Percentiles rank a stretch among this genome's conserved stretches.
Evolutionary conservation across 805 yeast genomes (phyloP).

Genomic region (Yarrowia keelungensis): DNA sequence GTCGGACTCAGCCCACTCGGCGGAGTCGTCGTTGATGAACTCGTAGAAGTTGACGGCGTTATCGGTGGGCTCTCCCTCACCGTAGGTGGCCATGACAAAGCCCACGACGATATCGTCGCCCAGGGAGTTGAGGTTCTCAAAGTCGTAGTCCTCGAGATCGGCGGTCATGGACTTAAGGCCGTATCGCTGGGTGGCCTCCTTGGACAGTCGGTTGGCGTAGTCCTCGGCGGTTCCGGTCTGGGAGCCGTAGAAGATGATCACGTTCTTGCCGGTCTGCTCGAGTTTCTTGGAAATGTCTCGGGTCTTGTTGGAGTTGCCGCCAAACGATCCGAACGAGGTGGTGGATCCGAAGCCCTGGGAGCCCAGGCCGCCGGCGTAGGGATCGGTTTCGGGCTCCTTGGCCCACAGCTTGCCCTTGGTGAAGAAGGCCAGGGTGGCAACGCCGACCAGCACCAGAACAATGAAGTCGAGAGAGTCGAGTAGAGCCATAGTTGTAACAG

Average conservation of each 20-base stretch:
- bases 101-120: conserved; percentile 66
- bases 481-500: conserved; percentile 39
- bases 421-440: conserved; percentile 71
- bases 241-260: conserved; percentile 85
- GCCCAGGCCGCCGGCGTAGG: conserved; percentile 43
- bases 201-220: conserved; percentile 86
- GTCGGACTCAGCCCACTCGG: conserved; percentile 54
- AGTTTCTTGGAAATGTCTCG: conserved; percentile 52
- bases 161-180: conserved; percentile 83
- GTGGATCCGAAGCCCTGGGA: conserved; percentile 41
- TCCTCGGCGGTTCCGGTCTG: conserved; percentile 99
- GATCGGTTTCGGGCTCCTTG: conserved; percentile 46
- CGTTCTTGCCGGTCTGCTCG: conserved; percentile 69
- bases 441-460: conserved; percentile 67
- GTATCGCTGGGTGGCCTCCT: conserved; percentile 83
- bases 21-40: conserved; percentile 62
- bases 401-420: conserved; percentile 65
- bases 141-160: conserved; percentile 88
- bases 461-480: conserved; percentile 75
- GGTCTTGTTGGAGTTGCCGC: conserved; percentile 40
- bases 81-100: conserved; percentile 89
- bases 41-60: conserved; percentile 84
- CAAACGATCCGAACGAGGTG: conserved; percentile 43
- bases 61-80: conserved; percentile 99
- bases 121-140: conserved; percentile 72